A percentile compares a stretch with the other conserved stretches of the same genome.
Conservation (phyloP, 441 rosid genomes). For the Brassica balearica region DNA sequence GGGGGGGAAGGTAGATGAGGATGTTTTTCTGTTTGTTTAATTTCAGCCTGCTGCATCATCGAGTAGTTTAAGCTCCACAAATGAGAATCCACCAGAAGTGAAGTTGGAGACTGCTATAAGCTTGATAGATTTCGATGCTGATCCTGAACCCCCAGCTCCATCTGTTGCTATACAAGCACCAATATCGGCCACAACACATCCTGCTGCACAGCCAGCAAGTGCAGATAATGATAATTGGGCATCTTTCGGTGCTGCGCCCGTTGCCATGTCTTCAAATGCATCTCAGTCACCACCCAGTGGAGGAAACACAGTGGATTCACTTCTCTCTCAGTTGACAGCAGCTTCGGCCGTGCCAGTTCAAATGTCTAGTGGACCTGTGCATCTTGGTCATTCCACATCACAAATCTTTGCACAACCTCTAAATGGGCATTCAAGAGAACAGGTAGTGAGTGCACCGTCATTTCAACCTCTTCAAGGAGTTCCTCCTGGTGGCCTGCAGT, state of each 20-base stretch:
- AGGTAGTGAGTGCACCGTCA: slow-evolving; percentile 63
- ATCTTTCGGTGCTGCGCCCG: slow-evolving; percentile 68
- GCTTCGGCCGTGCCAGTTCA: slow-evolving; percentile 63
- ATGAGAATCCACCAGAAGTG: slow-evolving; percentile 68
- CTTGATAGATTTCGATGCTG: slow-evolving; percentile 94
- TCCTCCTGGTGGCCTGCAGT: slow-evolving; percentile 14
- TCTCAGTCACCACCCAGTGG: slow-evolving; percentile 62
- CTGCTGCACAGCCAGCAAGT: slow-evolving; percentile 54
- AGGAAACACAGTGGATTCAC: slow-evolving; percentile 71
- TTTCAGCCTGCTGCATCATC: slow-evolving; percentile 78
- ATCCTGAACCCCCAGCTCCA: slow-evolving; percentile 71
- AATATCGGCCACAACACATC: slow-evolving; percentile 45
- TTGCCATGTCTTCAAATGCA: slow-evolving; percentile 40
- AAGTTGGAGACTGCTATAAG: slow-evolving; percentile 68
- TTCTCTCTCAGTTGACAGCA: slow-evolving; percentile 75
- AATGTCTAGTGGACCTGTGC: slow-evolving; percentile 49
- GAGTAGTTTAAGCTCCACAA: slow-evolving; percentile 68
- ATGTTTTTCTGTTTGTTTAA: slow-evolving; percentile 39
- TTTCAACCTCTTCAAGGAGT: slow-evolving; percentile 50
- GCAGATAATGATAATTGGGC: slow-evolving; percentile 79
- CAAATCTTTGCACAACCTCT: slow-evolving; percentile 54
- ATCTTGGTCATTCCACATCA: slow-evolving; percentile 50
- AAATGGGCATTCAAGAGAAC: slow-evolving; percentile 64
- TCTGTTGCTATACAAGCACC: slow-evolving; percentile 53
- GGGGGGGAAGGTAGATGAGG: slow-evolving; percentile 30